Percentiles rank a stretch among this genome's conserved stretches.
Conservation (phyloP, 2,329 filamentous ascomycete species). For the Pseudonectria foliicola region DNA sequence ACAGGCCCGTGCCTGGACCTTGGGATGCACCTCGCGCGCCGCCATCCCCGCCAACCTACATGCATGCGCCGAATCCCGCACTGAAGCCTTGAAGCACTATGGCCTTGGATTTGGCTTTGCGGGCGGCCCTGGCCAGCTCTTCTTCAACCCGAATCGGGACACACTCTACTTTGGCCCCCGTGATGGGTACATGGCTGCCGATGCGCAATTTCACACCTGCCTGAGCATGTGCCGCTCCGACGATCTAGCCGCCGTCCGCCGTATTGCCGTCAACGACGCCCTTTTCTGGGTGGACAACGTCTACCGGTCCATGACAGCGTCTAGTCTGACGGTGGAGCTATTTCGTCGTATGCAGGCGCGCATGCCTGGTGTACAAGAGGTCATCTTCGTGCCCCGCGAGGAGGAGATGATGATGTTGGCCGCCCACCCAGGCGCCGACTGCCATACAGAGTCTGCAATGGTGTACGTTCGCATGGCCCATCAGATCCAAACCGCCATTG, state of each 20-base stretch:
- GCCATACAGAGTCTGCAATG: conserved; percentile 24
- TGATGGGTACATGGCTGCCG: conserved; percentile 37
- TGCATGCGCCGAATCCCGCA: conserved; percentile 39
- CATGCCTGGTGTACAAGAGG: conserved; percentile 33
- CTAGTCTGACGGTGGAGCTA: conserved; percentile 33
- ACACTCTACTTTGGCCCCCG: conserved; percentile 42
- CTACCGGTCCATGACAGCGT: conserved; percentile 32
- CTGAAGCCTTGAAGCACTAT: conserved; percentile 36
- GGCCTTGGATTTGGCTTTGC: conserved; percentile 35
- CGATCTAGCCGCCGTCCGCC: conserved; percentile 34
- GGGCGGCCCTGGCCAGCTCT: conserved; percentile 33
- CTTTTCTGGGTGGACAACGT: conserved; percentile 32
- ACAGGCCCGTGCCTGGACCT: conserved; percentile 10
- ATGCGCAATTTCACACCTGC: conserved; percentile 38
- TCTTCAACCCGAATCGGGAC: conserved; percentile 35
- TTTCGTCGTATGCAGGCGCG: conserved; percentile 30
- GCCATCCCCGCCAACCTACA: conserved; percentile 38
- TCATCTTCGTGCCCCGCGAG: conserved; percentile 38
- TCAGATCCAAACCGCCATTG: conserved; percentile 31
- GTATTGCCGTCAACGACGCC: conserved; percentile 39
- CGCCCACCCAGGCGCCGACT: conserved; percentile 20
- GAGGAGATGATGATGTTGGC: conserved; percentile 20
- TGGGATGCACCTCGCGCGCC: conserved; percentile 35
- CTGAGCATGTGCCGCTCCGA: conserved; percentile 34
- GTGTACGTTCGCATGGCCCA: conserved; percentile 28